Conservation (phyloP, 106 monocot species). For the Phalaenopsis equestris region DNA sequence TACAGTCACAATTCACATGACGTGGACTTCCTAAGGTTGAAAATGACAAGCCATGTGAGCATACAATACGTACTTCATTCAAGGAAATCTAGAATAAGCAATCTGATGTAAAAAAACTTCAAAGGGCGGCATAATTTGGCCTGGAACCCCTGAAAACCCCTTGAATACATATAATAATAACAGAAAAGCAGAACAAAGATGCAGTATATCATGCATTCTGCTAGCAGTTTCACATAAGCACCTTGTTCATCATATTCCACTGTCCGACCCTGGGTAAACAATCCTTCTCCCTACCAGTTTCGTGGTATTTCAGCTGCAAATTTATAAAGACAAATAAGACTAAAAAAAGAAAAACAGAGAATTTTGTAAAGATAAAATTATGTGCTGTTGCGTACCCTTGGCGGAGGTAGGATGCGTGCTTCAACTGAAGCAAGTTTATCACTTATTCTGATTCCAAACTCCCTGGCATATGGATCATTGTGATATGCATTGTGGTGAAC, state of each 20-base stretch:
- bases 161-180: neutral
- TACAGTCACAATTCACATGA: too few relatives aligned
- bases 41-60: too few relatives aligned
- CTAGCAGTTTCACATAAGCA: slow-evolving; percentile 2
- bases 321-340: neutral
- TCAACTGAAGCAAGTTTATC: slow-evolving; percentile 45
- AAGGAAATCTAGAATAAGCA: neutral
- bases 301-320: slow-evolving; percentile 52
- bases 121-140: neutral
- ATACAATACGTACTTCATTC: too few relatives aligned
- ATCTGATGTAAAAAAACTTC: neutral
- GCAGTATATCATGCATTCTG: neutral
- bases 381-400: slow-evolving; percentile 29
- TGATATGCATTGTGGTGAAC: slow-evolving; percentile 46
- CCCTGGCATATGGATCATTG: slow-evolving; percentile 46
- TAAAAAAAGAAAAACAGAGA: neutral
- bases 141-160: neutral
- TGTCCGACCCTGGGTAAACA: slow-evolving; percentile 53
- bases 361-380: neutral
- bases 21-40: too few relatives aligned
- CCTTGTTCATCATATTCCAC: slow-evolving; percentile 76
- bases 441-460: slow-evolving; percentile 59
- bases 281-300: slow-evolving; percentile 48
- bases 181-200: neutral
- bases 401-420: slow-evolving; percentile 57